Evolutionary conservation across 2,329 filamentous ascomycete genomes (phyloP).

Genomic region (Neonectria magnoliae): DNA sequence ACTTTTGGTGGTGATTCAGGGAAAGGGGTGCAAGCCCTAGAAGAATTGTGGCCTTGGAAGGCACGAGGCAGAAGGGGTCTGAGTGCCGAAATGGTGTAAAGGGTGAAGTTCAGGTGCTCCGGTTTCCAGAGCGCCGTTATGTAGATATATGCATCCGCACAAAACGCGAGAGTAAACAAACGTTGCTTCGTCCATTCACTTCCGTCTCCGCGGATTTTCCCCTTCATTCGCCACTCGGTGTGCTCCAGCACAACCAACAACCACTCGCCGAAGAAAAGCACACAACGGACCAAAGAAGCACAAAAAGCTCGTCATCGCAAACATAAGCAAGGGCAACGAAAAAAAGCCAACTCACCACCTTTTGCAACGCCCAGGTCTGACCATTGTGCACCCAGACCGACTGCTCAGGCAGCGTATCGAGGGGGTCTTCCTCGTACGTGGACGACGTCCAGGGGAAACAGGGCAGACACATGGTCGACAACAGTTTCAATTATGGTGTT

Average conservation of each 20-base stretch:
- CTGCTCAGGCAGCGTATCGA: conserved; percentile 51
- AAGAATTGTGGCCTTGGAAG: not conserved
- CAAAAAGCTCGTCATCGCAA: not conserved
- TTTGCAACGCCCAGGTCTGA: conserved; percentile 50
- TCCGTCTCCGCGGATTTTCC: not conserved
- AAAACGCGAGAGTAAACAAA: not conserved
- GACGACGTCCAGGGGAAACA: conserved; percentile 62
- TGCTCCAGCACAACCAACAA: not conserved
- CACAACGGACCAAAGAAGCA: not conserved
- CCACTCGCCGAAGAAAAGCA: not conserved
- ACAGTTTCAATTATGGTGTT: not conserved
- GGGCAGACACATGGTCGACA: conserved; percentile 60
- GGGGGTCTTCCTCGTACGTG: conserved; percentile 57
- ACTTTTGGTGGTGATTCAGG: not conserved
- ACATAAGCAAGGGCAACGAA: conserved; percentile 1
- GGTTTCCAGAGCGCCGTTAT: not conserved
- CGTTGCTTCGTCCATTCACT: not conserved
- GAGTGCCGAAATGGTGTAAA: not conserved
- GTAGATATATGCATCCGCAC: not conserved
- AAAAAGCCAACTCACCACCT: conserved; percentile 48
- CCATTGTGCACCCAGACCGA: conserved; percentile 55
- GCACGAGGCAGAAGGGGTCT: not conserved
- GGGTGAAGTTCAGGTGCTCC: conserved; percentile 2
- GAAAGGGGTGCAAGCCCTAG: not conserved
- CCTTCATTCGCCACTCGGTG: not conserved